These are phyloP conservation scores for Suillus lakei DNA, from an alignment of 768 basidiomycete species.

Conservation along the genomic window DNA sequence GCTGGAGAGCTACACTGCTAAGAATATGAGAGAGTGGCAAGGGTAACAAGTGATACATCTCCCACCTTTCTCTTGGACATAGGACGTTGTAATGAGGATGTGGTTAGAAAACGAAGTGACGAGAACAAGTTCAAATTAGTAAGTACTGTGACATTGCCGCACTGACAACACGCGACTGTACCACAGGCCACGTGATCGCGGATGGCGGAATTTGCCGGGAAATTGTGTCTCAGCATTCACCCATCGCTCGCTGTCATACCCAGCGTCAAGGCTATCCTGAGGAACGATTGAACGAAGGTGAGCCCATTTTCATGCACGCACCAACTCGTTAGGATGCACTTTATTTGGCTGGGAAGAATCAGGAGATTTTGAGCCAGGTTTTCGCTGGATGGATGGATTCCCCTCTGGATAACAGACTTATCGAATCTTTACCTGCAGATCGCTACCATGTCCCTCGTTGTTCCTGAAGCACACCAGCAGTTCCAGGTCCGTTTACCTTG, in stretches of 20 bases:
- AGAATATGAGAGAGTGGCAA: constrained; percentile 3
- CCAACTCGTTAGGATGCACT: background rate
- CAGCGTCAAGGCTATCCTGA: constrained; percentile 22
- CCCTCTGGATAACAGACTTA: background rate
- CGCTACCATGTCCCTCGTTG: constrained; percentile 91
- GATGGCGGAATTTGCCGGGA: constrained; percentile 23
- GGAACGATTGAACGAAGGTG: constrained; percentile 30
- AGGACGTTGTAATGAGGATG: constrained; percentile 1
- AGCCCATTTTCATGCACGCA: constrained; percentile 17
- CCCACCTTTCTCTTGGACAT: constrained; percentile 38
- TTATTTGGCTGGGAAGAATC: background rate
- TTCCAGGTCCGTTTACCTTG: constrained; percentile 70
- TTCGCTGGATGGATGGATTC: constrained; percentile 25
- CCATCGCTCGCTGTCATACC: constrained; percentile 6
- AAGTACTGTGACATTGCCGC: constrained; percentile 15
- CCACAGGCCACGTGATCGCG: constrained; percentile 28
- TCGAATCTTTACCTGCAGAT: background rate
- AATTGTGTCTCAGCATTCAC: constrained; percentile 26
- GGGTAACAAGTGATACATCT: accelerated
- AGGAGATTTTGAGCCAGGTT: constrained; percentile 5
- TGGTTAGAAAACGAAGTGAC: constrained; percentile 1
- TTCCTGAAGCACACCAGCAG: constrained; percentile 93
- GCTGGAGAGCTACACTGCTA: constrained; percentile 37
- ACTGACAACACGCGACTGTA: constrained; percentile 17
- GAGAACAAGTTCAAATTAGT: constrained; percentile 10